Percentiles rank a stretch among this genome's conserved stretches.
phyloP scores from a whole-genome alignment of 2,329 filamentous ascomycete genomes.

The Penicillium vulpinum region DNA sequence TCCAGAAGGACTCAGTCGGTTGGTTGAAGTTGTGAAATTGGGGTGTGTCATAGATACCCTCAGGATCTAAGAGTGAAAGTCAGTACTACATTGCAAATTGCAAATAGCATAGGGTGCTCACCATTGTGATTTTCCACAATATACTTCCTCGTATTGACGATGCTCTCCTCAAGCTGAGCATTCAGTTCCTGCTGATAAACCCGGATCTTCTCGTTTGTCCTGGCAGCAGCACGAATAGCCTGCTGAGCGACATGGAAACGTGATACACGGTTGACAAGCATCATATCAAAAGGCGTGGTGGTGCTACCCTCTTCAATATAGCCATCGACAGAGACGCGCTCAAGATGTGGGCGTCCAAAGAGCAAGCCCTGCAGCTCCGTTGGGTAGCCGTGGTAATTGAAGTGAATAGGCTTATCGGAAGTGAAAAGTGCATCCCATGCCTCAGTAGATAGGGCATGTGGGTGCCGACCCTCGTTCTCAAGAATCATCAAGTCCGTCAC shows the following conservation, averaged over 20 bases:
- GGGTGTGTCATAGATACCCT: slow-evolving; percentile 54
- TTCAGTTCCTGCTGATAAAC: slow-evolving; percentile 49
- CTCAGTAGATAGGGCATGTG: slow-evolving; percentile 56
- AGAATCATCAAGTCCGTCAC: slow-evolving; percentile 68
- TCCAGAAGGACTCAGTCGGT: not conserved
- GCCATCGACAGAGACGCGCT: slow-evolving; percentile 57
- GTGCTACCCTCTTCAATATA: slow-evolving; percentile 67
- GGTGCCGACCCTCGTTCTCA: slow-evolving; percentile 56
- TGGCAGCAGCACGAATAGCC: slow-evolving; percentile 53
- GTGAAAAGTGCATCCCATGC: slow-evolving; percentile 62
- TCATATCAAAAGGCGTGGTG: slow-evolving; percentile 70
- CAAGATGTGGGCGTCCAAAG: slow-evolving; percentile 56
- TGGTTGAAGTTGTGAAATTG: not conserved
- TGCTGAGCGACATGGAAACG: slow-evolving; percentile 60
- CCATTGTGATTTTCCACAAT: slow-evolving; percentile 56
- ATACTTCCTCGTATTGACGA: slow-evolving; percentile 53
- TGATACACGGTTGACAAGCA: slow-evolving; percentile 62
- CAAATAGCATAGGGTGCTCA: slow-evolving; percentile 32
- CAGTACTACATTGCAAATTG: not conserved
- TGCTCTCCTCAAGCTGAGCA: slow-evolving; percentile 50
- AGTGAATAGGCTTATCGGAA: slow-evolving; percentile 55
- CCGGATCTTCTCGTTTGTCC: slow-evolving; percentile 51
- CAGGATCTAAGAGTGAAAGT: slow-evolving; percentile 46
- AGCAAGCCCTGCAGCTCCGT: slow-evolving; percentile 62
- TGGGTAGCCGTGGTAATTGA: slow-evolving; percentile 69